Conservation (phyloP, 1,284 basidiomycete genomes). For the Earliella scabrosa region DNA sequence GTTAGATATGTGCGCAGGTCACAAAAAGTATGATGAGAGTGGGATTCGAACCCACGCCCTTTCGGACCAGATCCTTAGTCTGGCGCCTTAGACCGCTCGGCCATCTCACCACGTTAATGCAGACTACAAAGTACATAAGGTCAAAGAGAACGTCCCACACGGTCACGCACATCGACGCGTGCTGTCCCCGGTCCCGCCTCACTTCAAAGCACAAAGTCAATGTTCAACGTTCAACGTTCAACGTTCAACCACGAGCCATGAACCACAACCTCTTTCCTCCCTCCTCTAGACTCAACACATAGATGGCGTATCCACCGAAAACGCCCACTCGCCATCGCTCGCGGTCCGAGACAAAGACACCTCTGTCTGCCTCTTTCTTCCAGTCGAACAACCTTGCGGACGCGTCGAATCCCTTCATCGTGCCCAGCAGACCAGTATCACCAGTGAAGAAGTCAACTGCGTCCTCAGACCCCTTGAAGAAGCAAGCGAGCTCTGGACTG, state of each 20-base stretch:
- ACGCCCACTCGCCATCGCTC: constrained; percentile 68
- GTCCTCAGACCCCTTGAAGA: constrained; percentile 56
- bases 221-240: too few relatives aligned
- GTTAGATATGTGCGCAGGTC: too few relatives aligned
- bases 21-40: constrained; percentile 1
- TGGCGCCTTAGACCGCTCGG: constrained; percentile 88
- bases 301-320: constrained; percentile 49
- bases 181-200: too few relatives aligned
- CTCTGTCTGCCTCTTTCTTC: constrained; percentile 69
- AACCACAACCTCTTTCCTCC: not conserved
- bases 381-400: constrained; percentile 56
- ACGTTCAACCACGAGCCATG: too few relatives aligned
- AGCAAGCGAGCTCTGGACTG: constrained; percentile 67
- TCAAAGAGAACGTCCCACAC: too few relatives aligned
- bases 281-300: not conserved
- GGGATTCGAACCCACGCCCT: constrained; percentile 4
- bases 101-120: constrained; percentile 72
- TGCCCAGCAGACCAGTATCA: constrained; percentile 55
- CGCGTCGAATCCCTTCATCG: constrained; percentile 65
- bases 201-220: too few relatives aligned
- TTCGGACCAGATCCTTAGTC: constrained; percentile 57
- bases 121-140: too few relatives aligned
- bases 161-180: too few relatives aligned
- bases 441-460: constrained; percentile 65
- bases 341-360: constrained; percentile 73